These are phyloP conservation scores for Malus hybrid DNA, from an alignment of 331 rosid genomes.

Conservation along the genomic window DNA sequence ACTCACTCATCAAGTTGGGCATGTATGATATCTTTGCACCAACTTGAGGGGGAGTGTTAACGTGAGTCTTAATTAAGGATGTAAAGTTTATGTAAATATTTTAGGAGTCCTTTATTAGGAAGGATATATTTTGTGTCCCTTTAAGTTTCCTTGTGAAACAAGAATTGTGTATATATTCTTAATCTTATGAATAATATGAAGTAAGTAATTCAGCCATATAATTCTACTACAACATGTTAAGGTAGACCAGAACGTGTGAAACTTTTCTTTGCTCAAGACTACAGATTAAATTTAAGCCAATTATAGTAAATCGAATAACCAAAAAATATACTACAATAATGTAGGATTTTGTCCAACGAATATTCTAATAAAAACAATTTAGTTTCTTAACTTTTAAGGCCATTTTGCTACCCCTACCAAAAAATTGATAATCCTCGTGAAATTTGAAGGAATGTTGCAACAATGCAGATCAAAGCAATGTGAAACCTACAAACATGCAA, in stretches of 20 bases:
- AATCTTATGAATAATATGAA: too few species aligned
- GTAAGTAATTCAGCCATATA: too few species aligned
- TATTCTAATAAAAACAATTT: background rate
- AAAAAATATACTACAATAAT: background rate
- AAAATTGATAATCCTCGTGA: background rate
- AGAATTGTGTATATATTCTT: too few species aligned
- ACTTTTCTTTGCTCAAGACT: background rate
- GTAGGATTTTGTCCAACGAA: background rate
- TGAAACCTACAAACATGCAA: conserved; percentile 29
- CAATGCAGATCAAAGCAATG: conserved; percentile 22
- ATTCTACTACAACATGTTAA: too few species aligned
- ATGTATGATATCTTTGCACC: too few species aligned
- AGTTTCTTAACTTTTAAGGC: background rate
- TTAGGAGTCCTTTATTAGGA: too few species aligned
- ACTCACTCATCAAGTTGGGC: too few species aligned
- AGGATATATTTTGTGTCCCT: too few species aligned
- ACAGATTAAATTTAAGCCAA: background rate
- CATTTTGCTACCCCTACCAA: background rate
- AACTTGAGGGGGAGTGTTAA: too few species aligned
- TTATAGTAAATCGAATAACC: background rate
- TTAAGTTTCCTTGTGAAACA: too few species aligned
- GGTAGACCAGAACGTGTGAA: background rate
- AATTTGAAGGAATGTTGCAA: conserved; percentile 14
- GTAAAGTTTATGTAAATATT: too few species aligned
- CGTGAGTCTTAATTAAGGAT: too few species aligned